A percentile compares a stretch with the other conserved stretches of the same genome.
These are phyloP conservation scores for Pascua guehoae DNA, from an alignment of 1,284 basidiomycete genomes.

Conservation along the genomic window DNA sequence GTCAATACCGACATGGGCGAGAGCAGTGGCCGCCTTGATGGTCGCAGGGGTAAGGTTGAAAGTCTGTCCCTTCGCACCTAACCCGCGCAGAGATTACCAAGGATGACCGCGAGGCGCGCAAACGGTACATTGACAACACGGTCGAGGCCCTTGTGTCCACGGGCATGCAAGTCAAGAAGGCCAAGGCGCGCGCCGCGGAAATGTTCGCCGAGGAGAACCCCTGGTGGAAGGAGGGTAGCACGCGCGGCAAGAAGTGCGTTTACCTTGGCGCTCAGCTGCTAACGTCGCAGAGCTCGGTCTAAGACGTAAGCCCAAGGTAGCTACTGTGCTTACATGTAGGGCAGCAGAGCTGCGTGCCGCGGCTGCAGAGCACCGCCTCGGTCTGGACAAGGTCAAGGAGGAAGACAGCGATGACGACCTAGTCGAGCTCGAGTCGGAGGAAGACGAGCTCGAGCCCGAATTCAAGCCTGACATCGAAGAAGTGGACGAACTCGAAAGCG, in stretches of 20 bases:
- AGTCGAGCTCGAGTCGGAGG: not conserved
- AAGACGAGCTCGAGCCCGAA: conserved; percentile 2
- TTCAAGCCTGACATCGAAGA: not conserved
- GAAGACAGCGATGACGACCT: conserved; percentile 1
- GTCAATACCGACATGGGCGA: conserved; percentile 42
- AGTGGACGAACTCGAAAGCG: not conserved
- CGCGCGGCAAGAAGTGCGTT: conserved; percentile 37
- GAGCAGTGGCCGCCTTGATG: conserved; percentile 34
- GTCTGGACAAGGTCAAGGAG: conserved; percentile 1
- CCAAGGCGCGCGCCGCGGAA: conserved; percentile 30
- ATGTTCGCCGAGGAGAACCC: conserved; percentile 34
- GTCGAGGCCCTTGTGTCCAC: conserved; percentile 10
- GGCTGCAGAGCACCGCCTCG: conserved; percentile 37
- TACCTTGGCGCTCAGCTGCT: not conserved
- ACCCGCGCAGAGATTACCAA: conserved; percentile 34
- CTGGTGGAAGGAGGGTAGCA: conserved; percentile 42
- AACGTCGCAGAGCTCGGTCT: conserved; percentile 31
- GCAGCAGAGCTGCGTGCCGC: conserved; percentile 40
- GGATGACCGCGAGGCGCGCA: conserved; percentile 30
- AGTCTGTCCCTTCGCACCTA: not conserved
- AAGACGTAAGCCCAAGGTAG: conserved; percentile 24
- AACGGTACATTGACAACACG: conserved; percentile 25
- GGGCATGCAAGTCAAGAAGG: conserved; percentile 28
- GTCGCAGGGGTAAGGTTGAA: conserved; percentile 26
- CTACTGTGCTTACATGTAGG: conserved; percentile 12